Evolutionary conservation across 495 filamentous ascomycete genomes (phyloP).

Genomic region (Aspergillus indologenus): DNA sequence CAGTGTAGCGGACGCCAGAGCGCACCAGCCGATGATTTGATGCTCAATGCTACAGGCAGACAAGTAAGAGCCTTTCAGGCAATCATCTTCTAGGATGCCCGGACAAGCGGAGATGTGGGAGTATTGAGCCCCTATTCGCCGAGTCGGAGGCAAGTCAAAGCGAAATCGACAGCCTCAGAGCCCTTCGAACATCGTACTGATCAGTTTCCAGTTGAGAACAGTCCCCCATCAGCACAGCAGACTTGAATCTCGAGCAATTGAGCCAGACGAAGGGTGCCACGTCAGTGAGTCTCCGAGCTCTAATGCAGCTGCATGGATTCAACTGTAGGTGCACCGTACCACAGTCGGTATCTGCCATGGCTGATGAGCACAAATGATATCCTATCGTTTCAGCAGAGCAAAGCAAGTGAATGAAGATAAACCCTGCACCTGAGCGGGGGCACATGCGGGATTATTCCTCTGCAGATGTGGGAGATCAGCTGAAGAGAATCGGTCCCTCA

Average conservation of each 20-base stretch:
- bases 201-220: conserved; percentile 25
- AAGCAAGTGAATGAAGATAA: conserved; percentile 31
- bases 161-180: conserved; percentile 9
- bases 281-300: conserved; percentile 47
- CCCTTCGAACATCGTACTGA: conserved; percentile 17
- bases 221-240: conserved; percentile 28
- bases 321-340: conserved; percentile 41
- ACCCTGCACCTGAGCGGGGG: conserved; percentile 45
- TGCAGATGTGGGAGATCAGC: conserved; percentile 50
- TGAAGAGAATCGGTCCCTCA: conserved; percentile 37
- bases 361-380: conserved; percentile 31
- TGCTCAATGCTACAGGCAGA: conserved; percentile 16
- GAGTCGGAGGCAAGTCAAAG: conserved; percentile 14
- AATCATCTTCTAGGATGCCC: conserved; percentile 16
- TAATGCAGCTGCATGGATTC: conserved; percentile 48
- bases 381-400: conserved; percentile 39
- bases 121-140: conserved; percentile 16
- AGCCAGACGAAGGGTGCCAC: conserved; percentile 46
- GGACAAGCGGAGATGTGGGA: conserved; percentile 21
- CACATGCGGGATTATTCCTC: conserved; percentile 44
- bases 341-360: conserved; percentile 42
- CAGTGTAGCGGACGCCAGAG: conserved; percentile 20
- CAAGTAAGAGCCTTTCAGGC: conserved; percentile 8
- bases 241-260: conserved; percentile 25
- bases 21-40: conserved; percentile 29